A percentile compares a stretch with the other conserved stretches of the same genome.
These are phyloP conservation scores for Conticribra weissflogii DNA, from an alignment of 108 stramenopile genomes.

Conservation along the genomic window DNA sequence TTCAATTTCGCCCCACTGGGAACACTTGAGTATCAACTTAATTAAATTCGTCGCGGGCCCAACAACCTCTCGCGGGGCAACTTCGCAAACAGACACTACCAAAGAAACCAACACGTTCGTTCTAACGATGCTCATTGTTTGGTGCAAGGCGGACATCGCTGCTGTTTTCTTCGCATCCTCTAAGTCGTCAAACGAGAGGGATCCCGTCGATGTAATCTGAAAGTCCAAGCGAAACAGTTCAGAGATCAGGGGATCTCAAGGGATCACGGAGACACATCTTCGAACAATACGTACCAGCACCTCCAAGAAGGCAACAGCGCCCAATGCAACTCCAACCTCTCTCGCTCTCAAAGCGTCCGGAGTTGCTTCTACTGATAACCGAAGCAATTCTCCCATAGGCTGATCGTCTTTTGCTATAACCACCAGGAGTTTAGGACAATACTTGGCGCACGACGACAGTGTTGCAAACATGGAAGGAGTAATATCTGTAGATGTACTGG, in stretches of 20 bases:
- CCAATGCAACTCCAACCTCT: slow-evolving; percentile 17
- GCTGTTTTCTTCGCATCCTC: slow-evolving; percentile 10
- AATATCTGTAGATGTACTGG: slow-evolving; percentile 15
- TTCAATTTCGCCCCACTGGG: slow-evolving; percentile 32
- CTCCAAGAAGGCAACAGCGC: slow-evolving; percentile 22
- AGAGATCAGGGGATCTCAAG: neutral
- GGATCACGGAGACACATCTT: neutral
- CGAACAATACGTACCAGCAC: slow-evolving; percentile 10
- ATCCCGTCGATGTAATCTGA: slow-evolving; percentile 19
- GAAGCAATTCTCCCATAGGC: slow-evolving; percentile 24
- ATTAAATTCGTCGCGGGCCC: slow-evolving; percentile 14
- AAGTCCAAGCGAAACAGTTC: neutral
- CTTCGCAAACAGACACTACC: slow-evolving; percentile 23
- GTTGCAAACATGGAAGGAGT: slow-evolving; percentile 35
- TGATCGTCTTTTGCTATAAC: slow-evolving; percentile 22
- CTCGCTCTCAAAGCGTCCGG: slow-evolving; percentile 21
- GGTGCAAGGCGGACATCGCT: slow-evolving; percentile 10
- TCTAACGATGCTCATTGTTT: slow-evolving; percentile 12
- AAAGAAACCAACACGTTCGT: slow-evolving; percentile 20
- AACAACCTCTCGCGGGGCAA: slow-evolving; percentile 15
- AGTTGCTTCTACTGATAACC: slow-evolving; percentile 28
- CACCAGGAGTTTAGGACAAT: slow-evolving; percentile 24
- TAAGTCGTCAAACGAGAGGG: slow-evolving; percentile 8
- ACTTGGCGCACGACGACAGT: slow-evolving; percentile 20
- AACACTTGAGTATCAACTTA: slow-evolving; percentile 6